Conservation (phyloP, 2,329 filamentous ascomycete genomes). For the Aspergillus sp. region DNA sequence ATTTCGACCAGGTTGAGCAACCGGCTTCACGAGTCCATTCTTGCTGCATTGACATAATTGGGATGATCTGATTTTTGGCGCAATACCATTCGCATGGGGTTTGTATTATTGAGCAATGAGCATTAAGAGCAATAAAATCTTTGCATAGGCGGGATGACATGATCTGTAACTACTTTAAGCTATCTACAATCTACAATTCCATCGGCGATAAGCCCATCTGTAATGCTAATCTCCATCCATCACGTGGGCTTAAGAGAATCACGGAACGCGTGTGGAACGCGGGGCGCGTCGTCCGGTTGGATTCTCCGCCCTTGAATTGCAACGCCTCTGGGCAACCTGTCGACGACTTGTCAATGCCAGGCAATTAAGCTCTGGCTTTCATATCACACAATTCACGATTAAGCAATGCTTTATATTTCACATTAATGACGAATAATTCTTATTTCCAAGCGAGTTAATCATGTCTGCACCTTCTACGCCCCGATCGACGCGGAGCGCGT, state of each 20-base stretch:
- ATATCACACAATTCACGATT: too few species aligned
- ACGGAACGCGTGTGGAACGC: constrained; percentile 4
- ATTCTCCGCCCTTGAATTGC: not conserved
- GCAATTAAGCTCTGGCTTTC: not conserved
- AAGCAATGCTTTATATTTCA: too few species aligned
- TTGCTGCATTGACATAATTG: not conserved
- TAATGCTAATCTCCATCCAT: not conserved
- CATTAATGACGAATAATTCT: not conserved
- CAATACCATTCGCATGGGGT: constrained; percentile 2
- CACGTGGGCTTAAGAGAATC: not conserved
- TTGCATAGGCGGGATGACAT: not conserved
- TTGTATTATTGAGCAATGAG: not conserved
- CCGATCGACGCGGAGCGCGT: constrained; percentile 28
- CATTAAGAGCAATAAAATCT: not conserved
- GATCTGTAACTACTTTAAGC: too few species aligned
- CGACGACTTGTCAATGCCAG: not conserved
- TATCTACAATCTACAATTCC: not conserved
- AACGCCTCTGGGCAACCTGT: not conserved
- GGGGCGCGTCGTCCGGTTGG: constrained; percentile 1
- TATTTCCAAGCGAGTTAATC: not conserved
- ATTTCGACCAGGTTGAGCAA: not conserved
- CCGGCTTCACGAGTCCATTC: not conserved
- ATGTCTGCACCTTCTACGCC: constrained; percentile 32
- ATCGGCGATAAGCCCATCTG: not conserved
- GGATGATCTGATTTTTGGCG: not conserved